These are phyloP conservation scores for Penicillium soppii DNA, from an alignment of 495 filamentous ascomycete genomes.

Conservation along the genomic window DNA sequence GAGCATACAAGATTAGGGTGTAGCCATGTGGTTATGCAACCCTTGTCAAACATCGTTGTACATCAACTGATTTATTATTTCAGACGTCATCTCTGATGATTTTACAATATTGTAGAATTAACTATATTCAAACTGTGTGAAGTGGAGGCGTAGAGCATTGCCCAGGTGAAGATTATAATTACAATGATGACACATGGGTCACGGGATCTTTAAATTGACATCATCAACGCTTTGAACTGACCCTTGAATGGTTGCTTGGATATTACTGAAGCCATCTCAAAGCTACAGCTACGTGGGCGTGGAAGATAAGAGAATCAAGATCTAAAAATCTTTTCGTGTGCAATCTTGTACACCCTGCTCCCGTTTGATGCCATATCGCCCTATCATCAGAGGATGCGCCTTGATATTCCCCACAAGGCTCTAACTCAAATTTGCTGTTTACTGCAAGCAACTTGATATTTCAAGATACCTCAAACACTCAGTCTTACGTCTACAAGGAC, in stretches of 20 bases:
- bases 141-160: no score
- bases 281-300: no score
- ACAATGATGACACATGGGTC: conserved; percentile 4
- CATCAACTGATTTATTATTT: no score
- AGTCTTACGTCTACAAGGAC: background rate
- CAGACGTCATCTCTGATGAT: no score
- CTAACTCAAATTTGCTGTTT: background rate
- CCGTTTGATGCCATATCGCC: background rate
- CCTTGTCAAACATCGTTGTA: background rate
- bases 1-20: background rate
- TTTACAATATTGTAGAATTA: no score
- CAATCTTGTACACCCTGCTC: background rate
- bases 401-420: background rate
- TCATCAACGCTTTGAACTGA: no score
- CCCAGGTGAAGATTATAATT: no score
- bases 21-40: conserved; percentile 4
- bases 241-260: no score
- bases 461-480: background rate
- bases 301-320: no score
- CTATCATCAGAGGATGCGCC: background rate
- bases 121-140: no score
- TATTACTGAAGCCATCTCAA: no score
- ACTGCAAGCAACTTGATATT: background rate
- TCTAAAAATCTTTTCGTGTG: no score
- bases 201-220: background rate